phyloP scores from a whole-genome alignment of 2,329 filamentous ascomycete genomes.

The Trichoderma polysporum region DNA sequence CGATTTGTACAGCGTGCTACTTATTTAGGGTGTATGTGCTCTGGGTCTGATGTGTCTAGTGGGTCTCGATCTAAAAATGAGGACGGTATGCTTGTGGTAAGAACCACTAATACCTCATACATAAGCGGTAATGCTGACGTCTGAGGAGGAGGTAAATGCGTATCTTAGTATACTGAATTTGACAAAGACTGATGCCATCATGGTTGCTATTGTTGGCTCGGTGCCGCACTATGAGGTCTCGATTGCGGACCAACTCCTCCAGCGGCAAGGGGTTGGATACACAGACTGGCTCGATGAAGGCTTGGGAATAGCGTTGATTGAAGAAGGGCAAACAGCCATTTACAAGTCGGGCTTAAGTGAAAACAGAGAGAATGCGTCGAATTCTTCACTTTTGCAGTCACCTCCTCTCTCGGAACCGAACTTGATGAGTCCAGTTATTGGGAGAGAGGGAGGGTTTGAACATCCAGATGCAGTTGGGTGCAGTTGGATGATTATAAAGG shows the following conservation, averaged over 20 bases:
- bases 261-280: slow-evolving; percentile 11
- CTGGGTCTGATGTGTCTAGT: background rate
- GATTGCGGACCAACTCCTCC: slow-evolving; percentile 2
- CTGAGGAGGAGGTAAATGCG: background rate
- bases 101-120: background rate
- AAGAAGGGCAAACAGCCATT: background rate
- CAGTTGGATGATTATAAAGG: background rate
- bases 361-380: no score
- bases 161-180: slow-evolving; percentile 5
- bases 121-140: background rate
- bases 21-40: no score
- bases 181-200: background rate
- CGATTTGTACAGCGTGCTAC: no score
- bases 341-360: background rate
- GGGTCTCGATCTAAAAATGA: background rate
- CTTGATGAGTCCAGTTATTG: background rate
- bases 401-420: background rate
- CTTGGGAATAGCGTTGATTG: background rate
- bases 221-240: slow-evolving; percentile 7
- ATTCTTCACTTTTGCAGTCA: no score
- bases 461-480: no score
- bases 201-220: background rate
- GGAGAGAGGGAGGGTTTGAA: background rate
- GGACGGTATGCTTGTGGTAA: background rate
- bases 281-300: background rate